phyloP scores from a whole-genome alignment of 371 early-diverging fungal species.

The Ordospora colligata region DNA sequence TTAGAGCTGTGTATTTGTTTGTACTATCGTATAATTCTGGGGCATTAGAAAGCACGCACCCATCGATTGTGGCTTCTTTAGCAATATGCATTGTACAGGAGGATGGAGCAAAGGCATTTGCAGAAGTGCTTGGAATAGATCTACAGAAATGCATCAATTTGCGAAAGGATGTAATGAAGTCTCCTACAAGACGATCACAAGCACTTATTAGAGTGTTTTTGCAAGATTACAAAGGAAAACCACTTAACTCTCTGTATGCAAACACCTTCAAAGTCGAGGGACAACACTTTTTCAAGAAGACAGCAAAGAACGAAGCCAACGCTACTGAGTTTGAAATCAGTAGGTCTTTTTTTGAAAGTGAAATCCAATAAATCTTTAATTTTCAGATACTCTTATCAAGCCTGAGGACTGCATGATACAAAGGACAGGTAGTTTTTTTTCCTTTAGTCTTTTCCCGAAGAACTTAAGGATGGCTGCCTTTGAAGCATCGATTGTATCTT shows the following conservation, averaged over 20 bases:
- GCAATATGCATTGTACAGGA: slow-evolving; percentile 35
- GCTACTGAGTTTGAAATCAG: slow-evolving; percentile 24
- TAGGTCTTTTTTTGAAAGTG: slow-evolving; percentile 13
- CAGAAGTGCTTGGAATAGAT: slow-evolving; percentile 21
- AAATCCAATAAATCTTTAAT: slow-evolving; percentile 6
- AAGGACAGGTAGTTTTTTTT: neutral
- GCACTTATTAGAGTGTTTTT: slow-evolving; percentile 33
- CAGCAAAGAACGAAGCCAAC: neutral
- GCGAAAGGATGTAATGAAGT: slow-evolving; percentile 11
- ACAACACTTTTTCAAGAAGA: slow-evolving; percentile 34
- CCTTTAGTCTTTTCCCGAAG: slow-evolving; percentile 10
- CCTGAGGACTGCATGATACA: neutral
- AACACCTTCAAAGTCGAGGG: slow-evolving; percentile 37
- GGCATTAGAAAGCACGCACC: slow-evolving; percentile 20
- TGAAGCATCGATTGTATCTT: neutral
- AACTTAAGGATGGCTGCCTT: slow-evolving; percentile 17
- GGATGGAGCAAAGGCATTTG: slow-evolving; percentile 38
- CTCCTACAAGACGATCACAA: slow-evolving; percentile 30
- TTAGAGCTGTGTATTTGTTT: slow-evolving; percentile 38
- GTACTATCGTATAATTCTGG: slow-evolving; percentile 40
- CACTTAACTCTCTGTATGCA: slow-evolving; percentile 36
- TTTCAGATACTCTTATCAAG: neutral
- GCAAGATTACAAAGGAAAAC: slow-evolving; percentile 39
- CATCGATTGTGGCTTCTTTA: slow-evolving; percentile 19
- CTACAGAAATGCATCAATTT: slow-evolving; percentile 20